Evolutionary conservation across 768 basidiomycete species (phyloP).

Genomic region (Neoboletus magnificus): DNA sequence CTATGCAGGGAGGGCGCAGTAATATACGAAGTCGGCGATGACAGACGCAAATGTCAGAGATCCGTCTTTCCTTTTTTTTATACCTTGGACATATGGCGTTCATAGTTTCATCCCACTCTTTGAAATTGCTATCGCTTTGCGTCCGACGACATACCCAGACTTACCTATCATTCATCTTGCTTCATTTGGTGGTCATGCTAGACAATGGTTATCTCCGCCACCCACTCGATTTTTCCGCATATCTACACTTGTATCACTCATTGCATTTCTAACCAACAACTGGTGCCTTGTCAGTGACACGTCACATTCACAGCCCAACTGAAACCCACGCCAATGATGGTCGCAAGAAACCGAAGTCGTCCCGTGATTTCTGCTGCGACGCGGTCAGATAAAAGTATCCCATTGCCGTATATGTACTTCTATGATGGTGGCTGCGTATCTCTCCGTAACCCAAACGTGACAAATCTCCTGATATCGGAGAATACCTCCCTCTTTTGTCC

Average conservation of each 20-base stretch:
- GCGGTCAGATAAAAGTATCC: not conserved
- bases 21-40: constrained; percentile 15
- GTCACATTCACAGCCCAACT: not conserved
- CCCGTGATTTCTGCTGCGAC: not conserved
- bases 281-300: not conserved
- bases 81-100: constrained; percentile 20
- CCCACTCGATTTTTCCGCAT: constrained; percentile 4
- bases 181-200: not conserved
- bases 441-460: constrained; percentile 82
- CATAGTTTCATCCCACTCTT: constrained; percentile 5
- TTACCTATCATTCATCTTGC: not conserved
- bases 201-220: constrained; percentile 1
- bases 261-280: constrained; percentile 10
- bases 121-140: not conserved
- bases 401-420: not conserved
- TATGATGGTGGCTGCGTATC: constrained; percentile 45
- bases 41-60: not conserved
- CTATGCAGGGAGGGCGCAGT: constrained; percentile 31
- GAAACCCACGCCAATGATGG: constrained; percentile 8
- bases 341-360: not conserved
- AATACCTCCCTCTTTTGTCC: constrained; percentile 73
- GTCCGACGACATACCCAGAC: constrained; percentile 18
- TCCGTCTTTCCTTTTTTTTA: not conserved
- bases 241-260: constrained; percentile 14
- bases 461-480: constrained; percentile 83